phyloP scores from a whole-genome alignment of 2,329 filamentous ascomycete genomes.

The Trichophyton benhamiae region DNA sequence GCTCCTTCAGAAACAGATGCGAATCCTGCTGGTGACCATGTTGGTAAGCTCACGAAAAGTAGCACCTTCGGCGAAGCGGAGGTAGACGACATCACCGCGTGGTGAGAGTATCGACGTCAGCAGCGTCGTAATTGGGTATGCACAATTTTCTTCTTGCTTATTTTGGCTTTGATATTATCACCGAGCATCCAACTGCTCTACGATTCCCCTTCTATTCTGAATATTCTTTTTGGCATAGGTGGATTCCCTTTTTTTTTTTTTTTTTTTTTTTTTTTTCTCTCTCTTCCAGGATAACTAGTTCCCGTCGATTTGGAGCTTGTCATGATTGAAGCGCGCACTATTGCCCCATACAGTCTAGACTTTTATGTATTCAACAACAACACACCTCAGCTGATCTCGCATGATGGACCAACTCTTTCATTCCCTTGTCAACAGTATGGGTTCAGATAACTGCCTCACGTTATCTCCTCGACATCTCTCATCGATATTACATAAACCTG shows the following conservation, averaged over 20 bases:
- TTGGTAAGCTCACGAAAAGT: conserved; percentile 60
- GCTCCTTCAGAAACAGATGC: conserved; percentile 41
- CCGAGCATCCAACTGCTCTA: not conserved
- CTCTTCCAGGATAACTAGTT: not conserved
- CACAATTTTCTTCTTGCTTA: not conserved
- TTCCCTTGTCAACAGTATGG: not conserved
- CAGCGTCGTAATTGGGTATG: not conserved
- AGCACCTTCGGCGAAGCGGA: conserved; percentile 94
- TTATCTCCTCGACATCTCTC: not conserved
- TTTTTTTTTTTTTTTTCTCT: too few species aligned
- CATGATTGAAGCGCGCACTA: not conserved
- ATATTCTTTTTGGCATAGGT: not conserved
- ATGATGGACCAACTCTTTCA: not conserved
- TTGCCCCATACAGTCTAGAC: not conserved
- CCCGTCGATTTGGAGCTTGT: not conserved
- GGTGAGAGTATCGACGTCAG: conserved; percentile 42
- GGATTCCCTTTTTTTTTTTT: not conserved
- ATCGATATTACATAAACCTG: not conserved
- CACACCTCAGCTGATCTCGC: not conserved
- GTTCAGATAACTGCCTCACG: too few species aligned
- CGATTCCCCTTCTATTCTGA: not conserved
- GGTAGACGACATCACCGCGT: conserved; percentile 90
- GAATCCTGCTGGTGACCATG: conserved; percentile 39
- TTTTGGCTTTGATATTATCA: not conserved
- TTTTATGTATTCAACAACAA: conserved; percentile 4